Base-by-base conservation (phyloP, 306 rosid species). In the Argentina anserina region DNA sequence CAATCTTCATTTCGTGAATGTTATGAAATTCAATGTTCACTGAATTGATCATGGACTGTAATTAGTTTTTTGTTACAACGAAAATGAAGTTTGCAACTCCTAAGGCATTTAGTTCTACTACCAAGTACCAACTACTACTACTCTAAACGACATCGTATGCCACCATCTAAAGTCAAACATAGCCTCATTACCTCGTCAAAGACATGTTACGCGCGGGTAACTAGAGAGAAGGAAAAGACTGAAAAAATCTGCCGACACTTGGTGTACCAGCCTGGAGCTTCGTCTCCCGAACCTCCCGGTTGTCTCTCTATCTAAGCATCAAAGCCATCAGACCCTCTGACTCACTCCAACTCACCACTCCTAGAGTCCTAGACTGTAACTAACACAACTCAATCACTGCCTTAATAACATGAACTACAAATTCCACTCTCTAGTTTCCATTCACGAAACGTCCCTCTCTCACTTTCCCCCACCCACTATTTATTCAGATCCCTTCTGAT, bases 201-300 rank as follows among this genome's bases (percentile, higher is more conserved):
- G 43, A 26, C 64, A 14, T 37, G 12, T 46, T 55, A 76, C 79
- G 65, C 72, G 72, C 40, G 29, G 37, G 53, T 37, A 52, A n/a
- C 34, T 3, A 45, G 53, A 10, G 69, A 31, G 55, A 29, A 55
- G 33, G 39, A 75, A 81, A 65, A 25, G 31, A 13, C 63, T 7
- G 0, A 55, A 49, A 10, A 73, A 60, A 18, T 31, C 66, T 63
- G 80, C 81, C 74, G 81, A 79, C 86, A 79, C 79, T 64, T 40
- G 66, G 39, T 12, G 26, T 39, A 79, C 72, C 17, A 72, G 8
- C 36, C 80, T 69, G 2, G 5, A 62, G 80, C 62, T 74, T 64
- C 72, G 81, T n/a, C 33, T 3, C 28, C 76, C 75, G 74, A 76
- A 25, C 77, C 82, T 68, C 13, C 0, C 36, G 21, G 61, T 20